phyloP scores from a whole-genome alignment of 176 grass and related monocot genomes.

The Guadua angustifolia region DNA sequence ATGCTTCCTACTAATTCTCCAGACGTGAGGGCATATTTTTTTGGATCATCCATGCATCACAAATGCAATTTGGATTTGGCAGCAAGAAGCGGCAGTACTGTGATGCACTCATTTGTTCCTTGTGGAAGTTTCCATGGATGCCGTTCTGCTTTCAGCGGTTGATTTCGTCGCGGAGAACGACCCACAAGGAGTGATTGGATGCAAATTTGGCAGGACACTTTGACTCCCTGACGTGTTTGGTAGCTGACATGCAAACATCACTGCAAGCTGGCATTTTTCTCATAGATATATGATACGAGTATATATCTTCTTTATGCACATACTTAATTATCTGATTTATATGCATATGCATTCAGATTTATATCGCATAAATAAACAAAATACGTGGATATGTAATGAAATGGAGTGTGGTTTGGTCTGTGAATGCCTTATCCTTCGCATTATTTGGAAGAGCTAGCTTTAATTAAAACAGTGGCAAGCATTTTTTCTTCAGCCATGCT shows the following conservation, averaged over 20 bases:
- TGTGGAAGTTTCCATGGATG: neutral
- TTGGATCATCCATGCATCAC: neutral
- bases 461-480: neutral
- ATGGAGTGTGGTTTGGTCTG: neutral
- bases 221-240: slow-evolving; percentile 38
- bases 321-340: neutral
- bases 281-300: neutral
- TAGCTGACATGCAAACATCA: slow-evolving; percentile 48
- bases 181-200: neutral
- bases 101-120: neutral
- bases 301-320: neutral
- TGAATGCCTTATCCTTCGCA: neutral
- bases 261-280: slow-evolving; percentile 37
- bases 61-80: slow-evolving; percentile 18
- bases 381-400: neutral
- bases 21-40: neutral
- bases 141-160: slow-evolving; percentile 40
- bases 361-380: neutral
- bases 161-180: neutral
- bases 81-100: neutral
- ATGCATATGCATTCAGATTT: neutral
- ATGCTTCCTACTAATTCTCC: no score
- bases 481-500: neutral
- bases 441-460: slow-evolving; percentile 9
- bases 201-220: slow-evolving; percentile 43